A percentile compares a stretch with the other conserved stretches of the same genome.
Conservation (phyloP, 2,329 filamentous ascomycete species). For the Dissoconium aciculare region DNA sequence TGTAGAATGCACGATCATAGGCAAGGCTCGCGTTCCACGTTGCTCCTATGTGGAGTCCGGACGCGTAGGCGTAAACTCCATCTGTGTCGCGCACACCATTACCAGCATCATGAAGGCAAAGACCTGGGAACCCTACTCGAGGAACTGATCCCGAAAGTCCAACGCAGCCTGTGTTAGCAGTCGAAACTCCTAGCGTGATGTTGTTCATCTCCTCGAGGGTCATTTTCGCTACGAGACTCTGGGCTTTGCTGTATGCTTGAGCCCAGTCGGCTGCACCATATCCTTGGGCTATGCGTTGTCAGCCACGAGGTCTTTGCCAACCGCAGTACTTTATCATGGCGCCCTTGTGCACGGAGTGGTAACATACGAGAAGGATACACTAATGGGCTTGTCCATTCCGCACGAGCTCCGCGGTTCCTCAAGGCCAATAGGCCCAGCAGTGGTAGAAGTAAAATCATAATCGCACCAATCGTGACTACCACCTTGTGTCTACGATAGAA, state of each 20-base stretch:
- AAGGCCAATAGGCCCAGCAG: conserved; percentile 20
- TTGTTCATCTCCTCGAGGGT: conserved; percentile 25
- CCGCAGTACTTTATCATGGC: not conserved
- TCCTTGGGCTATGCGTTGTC: conserved; percentile 12
- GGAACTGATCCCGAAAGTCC: conserved; percentile 24
- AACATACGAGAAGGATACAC: conserved; percentile 20
- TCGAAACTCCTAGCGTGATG: conserved; percentile 21
- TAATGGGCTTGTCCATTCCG: conserved; percentile 16
- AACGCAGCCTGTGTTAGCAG: conserved; percentile 22
- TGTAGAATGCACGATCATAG: conserved; percentile 36
- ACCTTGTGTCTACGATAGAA: conserved; percentile 16
- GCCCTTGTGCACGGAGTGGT: not conserved
- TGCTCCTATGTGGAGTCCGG: conserved; percentile 29
- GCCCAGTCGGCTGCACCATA: conserved; percentile 23
- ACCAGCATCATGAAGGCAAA: conserved; percentile 30
- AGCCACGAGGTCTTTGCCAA: conserved; percentile 4
- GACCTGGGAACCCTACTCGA: conserved; percentile 25
- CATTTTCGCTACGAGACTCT: conserved; percentile 23
- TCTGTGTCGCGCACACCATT: conserved; percentile 31
- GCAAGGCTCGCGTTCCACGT: conserved; percentile 41
- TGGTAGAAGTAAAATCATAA: conserved; percentile 17
- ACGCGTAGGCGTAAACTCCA: conserved; percentile 29
- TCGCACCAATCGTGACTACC: conserved; percentile 11
- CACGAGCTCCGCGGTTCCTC: conserved; percentile 11
- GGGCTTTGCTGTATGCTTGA: conserved; percentile 19